These are phyloP conservation scores for Posidonia australis DNA, from an alignment of 106 monocot genomes.

Conservation along the genomic window DNA sequence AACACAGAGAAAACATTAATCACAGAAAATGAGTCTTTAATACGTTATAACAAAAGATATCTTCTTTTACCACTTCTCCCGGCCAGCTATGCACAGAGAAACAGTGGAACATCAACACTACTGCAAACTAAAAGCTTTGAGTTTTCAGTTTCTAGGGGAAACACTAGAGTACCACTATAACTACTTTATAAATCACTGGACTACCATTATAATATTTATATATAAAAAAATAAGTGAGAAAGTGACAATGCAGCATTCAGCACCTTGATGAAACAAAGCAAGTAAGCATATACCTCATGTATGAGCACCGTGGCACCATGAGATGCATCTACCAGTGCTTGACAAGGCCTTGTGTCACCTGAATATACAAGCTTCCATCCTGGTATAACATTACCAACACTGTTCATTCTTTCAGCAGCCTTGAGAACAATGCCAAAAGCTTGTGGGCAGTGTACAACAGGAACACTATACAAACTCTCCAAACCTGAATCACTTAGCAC, in stretches of 20 bases:
- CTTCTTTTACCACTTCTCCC: too few relatives aligned
- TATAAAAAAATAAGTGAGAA: neutral
- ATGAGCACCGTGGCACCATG: slow-evolving; percentile 80
- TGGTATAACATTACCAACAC: slow-evolving; percentile 46
- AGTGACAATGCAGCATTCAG: too few relatives aligned
- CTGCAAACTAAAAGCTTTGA: too few relatives aligned
- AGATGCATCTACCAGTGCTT: slow-evolving; percentile 69
- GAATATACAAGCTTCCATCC: slow-evolving; percentile 99
- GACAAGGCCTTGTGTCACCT: slow-evolving; percentile 92
- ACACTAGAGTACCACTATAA: too few relatives aligned
- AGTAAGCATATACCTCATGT: slow-evolving; percentile 58
- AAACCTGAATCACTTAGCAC: slow-evolving; percentile 51
- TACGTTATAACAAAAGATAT: too few relatives aligned
- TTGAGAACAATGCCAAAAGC: slow-evolving; percentile 83
- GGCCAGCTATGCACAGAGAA: too few relatives aligned
- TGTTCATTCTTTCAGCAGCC: slow-evolving; percentile 40
- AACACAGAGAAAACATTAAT: too few relatives aligned
- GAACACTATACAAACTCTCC: slow-evolving; percentile 67
- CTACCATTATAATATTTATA: neutral
- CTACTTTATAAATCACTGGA: too few relatives aligned
- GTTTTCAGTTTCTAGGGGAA: too few relatives aligned
- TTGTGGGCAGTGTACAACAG: slow-evolving; percentile 93
- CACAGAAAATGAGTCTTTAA: too few relatives aligned
- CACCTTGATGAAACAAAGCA: neutral
- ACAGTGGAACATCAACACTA: too few relatives aligned